Evolutionary conservation across 805 yeast species (phyloP), one percentile per base, ranked within the genome.

Genomic region (Lachancea dasiensis): DNA sequence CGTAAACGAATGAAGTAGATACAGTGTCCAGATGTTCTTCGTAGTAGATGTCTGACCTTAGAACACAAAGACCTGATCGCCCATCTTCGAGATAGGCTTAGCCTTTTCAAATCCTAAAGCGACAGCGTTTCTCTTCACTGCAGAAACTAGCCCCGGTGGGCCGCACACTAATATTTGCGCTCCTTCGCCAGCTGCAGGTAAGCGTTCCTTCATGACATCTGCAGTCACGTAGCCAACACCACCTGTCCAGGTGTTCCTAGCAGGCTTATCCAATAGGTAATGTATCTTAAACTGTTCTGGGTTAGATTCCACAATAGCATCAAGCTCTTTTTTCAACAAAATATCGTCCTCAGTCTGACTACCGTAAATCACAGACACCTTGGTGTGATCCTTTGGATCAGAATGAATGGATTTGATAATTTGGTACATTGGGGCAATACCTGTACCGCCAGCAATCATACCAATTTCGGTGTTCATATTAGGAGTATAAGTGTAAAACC

Each of bases 391-490:
- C 13, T 70, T 65, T 17, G 94, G 90, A 58, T 89, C 77, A 40
- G 69, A 65, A 51, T 79, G 78, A 48, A 89, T 80, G 10, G 94
- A 84, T 50, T 84, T 82, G 49, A 89, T 77, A 49, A 87, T 80
- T 68, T 87, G 96, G 64, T 78, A 86, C 96, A 87, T 87, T 59
- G 96, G 96, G 6, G 96, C 82, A 54, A 87, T 82, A 60, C 97
- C 97, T 26, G 97, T 86, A 55, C 97, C 97, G 50, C 97, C 97
- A 28, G 95, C 95, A 48, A 90, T 79, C 97, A 89, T 89, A 38
- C 82, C 86, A 43, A 89, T 70, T 43, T 73, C 71, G 41, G 71
- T 67, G 40, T 75, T 79, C 79, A 81, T 78, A 64, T 84, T 85
- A 50, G 94, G 86, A 37, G 76, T 69, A 66, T 89, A 89, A 45